Percentiles rank a stretch among this genome's conserved stretches.
These are phyloP conservation scores for Aspergillus melleus DNA, from an alignment of 2,329 filamentous ascomycete species.

Conservation along the genomic window DNA sequence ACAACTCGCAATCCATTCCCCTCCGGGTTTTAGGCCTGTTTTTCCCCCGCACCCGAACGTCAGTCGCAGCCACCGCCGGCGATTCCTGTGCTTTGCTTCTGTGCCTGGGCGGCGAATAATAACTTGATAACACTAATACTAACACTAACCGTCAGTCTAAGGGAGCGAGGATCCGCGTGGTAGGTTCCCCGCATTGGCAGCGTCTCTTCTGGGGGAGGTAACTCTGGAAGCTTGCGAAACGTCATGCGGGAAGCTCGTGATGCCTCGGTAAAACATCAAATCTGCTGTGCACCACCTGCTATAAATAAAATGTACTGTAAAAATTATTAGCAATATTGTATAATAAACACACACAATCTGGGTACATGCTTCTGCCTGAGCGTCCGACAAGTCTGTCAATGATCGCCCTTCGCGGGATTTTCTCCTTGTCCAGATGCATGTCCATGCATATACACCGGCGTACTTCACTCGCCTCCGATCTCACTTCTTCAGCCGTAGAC, in stretches of 20 bases:
- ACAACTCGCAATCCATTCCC: constrained; percentile 4
- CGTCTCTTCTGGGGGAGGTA: too few species aligned
- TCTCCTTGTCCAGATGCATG: too few species aligned
- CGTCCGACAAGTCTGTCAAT: not conserved
- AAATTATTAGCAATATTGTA: not conserved
- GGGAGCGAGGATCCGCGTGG: not conserved
- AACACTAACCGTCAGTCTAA: not conserved
- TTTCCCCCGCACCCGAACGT: not conserved
- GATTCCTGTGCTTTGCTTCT: too few species aligned
- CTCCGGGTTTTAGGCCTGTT: not conserved
- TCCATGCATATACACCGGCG: too few species aligned
- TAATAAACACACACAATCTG: not conserved
- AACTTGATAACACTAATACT: not conserved
- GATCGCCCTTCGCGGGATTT: not conserved
- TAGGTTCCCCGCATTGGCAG: constrained; percentile 3
- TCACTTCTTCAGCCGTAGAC: not conserved
- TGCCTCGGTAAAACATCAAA: constrained; percentile 8
- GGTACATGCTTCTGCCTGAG: not conserved
- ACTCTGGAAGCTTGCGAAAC: not conserved
- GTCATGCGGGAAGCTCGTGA: constrained; percentile 10
- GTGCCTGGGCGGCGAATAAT: not conserved
- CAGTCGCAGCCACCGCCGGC: too few species aligned
- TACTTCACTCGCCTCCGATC: not conserved
- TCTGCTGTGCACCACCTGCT: not conserved
- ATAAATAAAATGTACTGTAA: too few species aligned